Evolutionary conservation across 305 asterid species (phyloP).

Genomic region (Stenogyne calaminthoides): DNA sequence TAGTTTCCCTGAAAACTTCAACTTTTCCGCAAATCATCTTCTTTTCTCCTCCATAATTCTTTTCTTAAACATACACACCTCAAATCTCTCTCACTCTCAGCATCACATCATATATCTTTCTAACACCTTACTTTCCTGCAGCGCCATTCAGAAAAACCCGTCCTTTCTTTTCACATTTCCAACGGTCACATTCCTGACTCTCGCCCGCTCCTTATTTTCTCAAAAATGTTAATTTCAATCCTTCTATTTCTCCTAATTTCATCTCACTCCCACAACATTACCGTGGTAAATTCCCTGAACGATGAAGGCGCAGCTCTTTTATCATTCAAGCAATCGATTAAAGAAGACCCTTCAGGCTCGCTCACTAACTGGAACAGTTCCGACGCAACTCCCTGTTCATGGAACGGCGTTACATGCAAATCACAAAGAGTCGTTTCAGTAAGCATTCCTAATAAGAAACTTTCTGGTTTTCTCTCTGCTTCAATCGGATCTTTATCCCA

Average conservation of each 20-base stretch:
- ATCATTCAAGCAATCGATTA: slow-evolving; percentile 67
- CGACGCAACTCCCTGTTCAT: slow-evolving; percentile 78
- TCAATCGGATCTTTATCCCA: slow-evolving; percentile 70
- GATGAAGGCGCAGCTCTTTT: slow-evolving; percentile 71
- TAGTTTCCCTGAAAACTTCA: slow-evolving; percentile 6
- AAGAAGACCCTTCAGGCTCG: slow-evolving; percentile 69
- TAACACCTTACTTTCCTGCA: slow-evolving; percentile 30
- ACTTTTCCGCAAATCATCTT: background rate
- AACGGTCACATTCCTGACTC: slow-evolving; percentile 35
- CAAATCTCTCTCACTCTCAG: slow-evolving; percentile 1
- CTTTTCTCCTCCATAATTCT: background rate
- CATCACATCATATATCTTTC: background rate
- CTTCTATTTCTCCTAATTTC: slow-evolving; percentile 38
- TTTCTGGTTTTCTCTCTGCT: slow-evolving; percentile 62
- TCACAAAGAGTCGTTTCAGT: slow-evolving; percentile 67
- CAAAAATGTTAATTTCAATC: slow-evolving; percentile 46
- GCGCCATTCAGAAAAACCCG: background rate
- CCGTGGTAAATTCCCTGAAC: slow-evolving; percentile 57
- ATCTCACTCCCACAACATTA: slow-evolving; percentile 13
- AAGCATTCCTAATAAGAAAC: slow-evolving; percentile 76
- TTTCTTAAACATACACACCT: background rate
- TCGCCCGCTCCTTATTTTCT: slow-evolving; percentile 9
- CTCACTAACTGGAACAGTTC: slow-evolving; percentile 68
- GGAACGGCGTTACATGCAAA: slow-evolving; percentile 88
- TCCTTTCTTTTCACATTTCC: slow-evolving; percentile 30